These are phyloP conservation scores for Paramecium octaurelia DNA, from an alignment of 73 alveolate genomes.

Conservation along the genomic window DNA sequence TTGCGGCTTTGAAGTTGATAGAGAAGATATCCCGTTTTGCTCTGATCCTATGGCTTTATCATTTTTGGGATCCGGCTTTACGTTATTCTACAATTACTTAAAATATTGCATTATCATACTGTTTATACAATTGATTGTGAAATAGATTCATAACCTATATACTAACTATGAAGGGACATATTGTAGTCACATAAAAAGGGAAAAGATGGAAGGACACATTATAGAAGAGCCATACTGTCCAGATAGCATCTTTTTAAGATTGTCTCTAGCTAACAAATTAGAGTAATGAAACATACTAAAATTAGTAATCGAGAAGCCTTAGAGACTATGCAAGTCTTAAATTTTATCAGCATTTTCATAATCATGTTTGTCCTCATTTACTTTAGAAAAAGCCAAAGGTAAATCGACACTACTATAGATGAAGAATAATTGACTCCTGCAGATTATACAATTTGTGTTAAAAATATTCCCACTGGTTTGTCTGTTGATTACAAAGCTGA, in stretches of 20 bases:
- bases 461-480: slow-evolving; percentile 53
- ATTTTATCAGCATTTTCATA: slow-evolving; percentile 9
- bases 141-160: background rate
- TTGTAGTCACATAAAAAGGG: background rate
- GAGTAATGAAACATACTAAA: background rate
- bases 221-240: slow-evolving; percentile 21
- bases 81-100: slow-evolving; percentile 16
- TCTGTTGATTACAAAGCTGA: slow-evolving; percentile 52
- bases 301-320: slow-evolving; percentile 34
- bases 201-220: background rate
- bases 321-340: background rate
- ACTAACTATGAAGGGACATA: slow-evolving; percentile 12
- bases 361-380: slow-evolving; percentile 45
- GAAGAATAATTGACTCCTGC: slow-evolving; percentile 54
- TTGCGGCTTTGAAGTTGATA: slow-evolving; percentile 44
- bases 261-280: slow-evolving; percentile 19
- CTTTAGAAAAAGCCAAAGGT: slow-evolving; percentile 59
- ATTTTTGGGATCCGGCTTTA: slow-evolving; percentile 46
- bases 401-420: slow-evolving; percentile 54
- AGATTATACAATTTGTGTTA: slow-evolving; percentile 61
- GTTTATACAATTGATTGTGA: background rate
- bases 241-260: background rate
- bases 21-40: slow-evolving; percentile 14
- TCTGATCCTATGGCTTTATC: slow-evolving; percentile 46
- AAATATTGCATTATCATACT: slow-evolving; percentile 32